Evolutionary conservation across 306 rosid species (phyloP).

Genomic region (Inga laurina): DNA sequence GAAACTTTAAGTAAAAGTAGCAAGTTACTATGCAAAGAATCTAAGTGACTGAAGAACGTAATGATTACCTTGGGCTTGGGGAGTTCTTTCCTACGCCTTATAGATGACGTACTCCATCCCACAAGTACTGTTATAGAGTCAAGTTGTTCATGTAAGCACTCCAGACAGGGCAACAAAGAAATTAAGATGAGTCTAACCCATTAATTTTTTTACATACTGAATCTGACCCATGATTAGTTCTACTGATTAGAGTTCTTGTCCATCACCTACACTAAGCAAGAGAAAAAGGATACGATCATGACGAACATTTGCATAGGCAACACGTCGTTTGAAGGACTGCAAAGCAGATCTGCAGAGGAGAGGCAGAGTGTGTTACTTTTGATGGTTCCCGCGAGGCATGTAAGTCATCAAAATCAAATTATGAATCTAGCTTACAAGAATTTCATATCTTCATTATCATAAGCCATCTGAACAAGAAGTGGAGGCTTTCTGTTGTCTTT

Average conservation of each 20-base stretch:
- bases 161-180: not conserved
- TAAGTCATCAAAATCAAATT: slow-evolving; percentile 1
- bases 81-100: slow-evolving; percentile 70
- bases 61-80: slow-evolving; percentile 88
- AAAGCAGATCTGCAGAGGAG: slow-evolving; percentile 75
- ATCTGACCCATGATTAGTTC: not conserved
- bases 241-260: not conserved
- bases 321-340: slow-evolving; percentile 75
- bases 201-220: not conserved
- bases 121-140: slow-evolving; percentile 70
- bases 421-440: slow-evolving; percentile 67
- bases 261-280: not conserved
- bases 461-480: slow-evolving; percentile 82
- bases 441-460: slow-evolving; percentile 67
- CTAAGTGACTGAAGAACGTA: slow-evolving; percentile 1
- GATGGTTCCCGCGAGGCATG: slow-evolving; percentile 8
- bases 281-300: slow-evolving; percentile 76
- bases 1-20: slow-evolving; percentile 4
- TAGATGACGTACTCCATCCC: slow-evolving; percentile 96
- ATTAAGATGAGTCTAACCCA: slow-evolving; percentile 1
- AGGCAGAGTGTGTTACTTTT: slow-evolving; percentile 8
- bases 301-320: slow-evolving; percentile 75
- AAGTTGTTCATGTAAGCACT: slow-evolving; percentile 44
- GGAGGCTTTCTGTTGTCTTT: slow-evolving; percentile 64
- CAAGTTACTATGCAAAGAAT: slow-evolving; percentile 29